Conservation (phyloP, 129 eudicot species). For the Ambrosia artemisiifolia region DNA sequence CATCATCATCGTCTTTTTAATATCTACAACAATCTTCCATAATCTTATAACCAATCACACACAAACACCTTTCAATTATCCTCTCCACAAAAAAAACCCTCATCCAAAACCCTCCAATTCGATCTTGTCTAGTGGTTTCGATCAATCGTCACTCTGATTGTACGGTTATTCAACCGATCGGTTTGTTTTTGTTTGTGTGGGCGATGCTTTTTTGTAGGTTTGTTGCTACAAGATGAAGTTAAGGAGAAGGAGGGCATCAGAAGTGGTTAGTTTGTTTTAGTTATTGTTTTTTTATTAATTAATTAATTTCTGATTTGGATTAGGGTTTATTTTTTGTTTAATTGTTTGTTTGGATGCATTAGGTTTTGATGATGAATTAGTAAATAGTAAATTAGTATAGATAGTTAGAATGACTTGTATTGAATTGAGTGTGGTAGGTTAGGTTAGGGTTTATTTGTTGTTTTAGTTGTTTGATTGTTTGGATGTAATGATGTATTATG, state of each 20-base stretch:
- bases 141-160: not conserved
- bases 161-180: slow-evolving; percentile 42
- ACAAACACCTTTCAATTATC: not conserved
- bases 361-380: not conserved
- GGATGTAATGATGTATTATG: not conserved
- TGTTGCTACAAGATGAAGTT: slow-evolving; percentile 61
- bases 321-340: slow-evolving; percentile 35
- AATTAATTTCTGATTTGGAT: not conserved
- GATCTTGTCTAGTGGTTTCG: slow-evolving; percentile 3
- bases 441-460: no score
- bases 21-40: not conserved
- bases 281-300: not conserved
- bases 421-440: not conserved
- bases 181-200: slow-evolving; percentile 7
- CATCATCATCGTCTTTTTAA: not conserved
- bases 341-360: not conserved
- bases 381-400: not conserved
- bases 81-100: slow-evolving; percentile 1
- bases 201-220: slow-evolving; percentile 44
- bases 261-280: slow-evolving; percentile 66
- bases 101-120: slow-evolving; percentile 20
- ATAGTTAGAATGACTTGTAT: not conserved
- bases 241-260: slow-evolving; percentile 76
- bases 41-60: not conserved
- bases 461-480: not conserved